Evolutionary conservation across 768 basidiomycete genomes (phyloP), one percentile per base, ranked within the genome.

Genomic region (Steccherinum ochraceum): DNA sequence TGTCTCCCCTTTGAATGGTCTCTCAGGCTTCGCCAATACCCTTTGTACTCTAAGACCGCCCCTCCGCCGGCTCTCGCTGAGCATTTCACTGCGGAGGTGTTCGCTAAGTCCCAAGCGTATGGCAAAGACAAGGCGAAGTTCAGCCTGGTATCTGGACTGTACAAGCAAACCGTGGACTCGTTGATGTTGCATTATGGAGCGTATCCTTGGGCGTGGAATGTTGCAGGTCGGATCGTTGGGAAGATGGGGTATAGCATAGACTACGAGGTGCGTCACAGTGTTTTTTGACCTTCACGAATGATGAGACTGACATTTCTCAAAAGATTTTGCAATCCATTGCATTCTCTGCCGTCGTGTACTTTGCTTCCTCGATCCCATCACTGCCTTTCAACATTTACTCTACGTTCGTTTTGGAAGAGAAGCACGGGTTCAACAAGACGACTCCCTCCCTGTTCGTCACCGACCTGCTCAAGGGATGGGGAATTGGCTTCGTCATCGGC

Each of bases 361-460:
- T 87, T 51, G 49, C 82, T 39, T 85, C 86, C 2, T 77, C 82
- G 0, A 64, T 89, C 24, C 83, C 91, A 2, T 72, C 78, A 5
- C 71, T 93, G 11, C 93, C 95, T 18, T 71, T 92, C 40, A 81
- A 79, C 25, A 72, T 85, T 20, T 97, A 96, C 71, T 78, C 83
- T 53, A 96, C 92, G 2, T 99, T 99, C 63, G 87, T 93, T 4
- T 75, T 98, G 35, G 96, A 98, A 69, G 87, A 95, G 64, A 87
- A 85, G 56, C 92, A 96, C 56, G 94, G 94, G 0, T 98, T 97
- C 76, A 99, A 98, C 78, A 96, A 98, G 71, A 93, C 84, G 4
- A 90, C 93, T 0, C 79, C 81, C 1, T 59, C 60, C 13, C 71
- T 94, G 3, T 98, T 90, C 67, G 64, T 93, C 48, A 69, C 76